phyloP scores from a whole-genome alignment of 2,329 filamentous ascomycete genomes.

The Neonectria hederae region DNA sequence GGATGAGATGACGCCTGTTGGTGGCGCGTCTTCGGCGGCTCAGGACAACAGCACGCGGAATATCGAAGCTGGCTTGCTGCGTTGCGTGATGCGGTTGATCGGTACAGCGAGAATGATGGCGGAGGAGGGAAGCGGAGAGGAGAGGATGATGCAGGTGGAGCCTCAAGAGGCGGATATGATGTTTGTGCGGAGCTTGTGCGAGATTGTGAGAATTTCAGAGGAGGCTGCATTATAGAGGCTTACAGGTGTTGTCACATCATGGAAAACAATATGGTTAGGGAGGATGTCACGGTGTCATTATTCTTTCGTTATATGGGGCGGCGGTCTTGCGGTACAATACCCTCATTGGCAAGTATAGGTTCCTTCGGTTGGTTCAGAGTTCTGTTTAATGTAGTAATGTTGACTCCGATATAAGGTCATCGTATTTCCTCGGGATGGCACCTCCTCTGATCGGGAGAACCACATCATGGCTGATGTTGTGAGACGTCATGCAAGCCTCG shows the following conservation, averaged over 20 bases:
- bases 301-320: conserved; percentile 12
- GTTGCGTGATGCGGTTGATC: conserved; percentile 62
- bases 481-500: background rate
- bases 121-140: conserved; percentile 42
- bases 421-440: background rate
- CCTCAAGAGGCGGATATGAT: conserved; percentile 48
- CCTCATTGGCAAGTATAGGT: conserved; percentile 33
- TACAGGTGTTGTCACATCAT: background rate
- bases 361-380: conserved; percentile 15
- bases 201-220: conserved; percentile 53
- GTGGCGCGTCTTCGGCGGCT: conserved; percentile 25
- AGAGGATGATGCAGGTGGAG: conserved; percentile 44
- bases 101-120: conserved; percentile 56
- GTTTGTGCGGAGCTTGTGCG: conserved; percentile 53
- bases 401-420: conserved; percentile 21
- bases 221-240: conserved; percentile 36
- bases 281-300: conserved; percentile 13
- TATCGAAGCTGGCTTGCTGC: conserved; percentile 59
- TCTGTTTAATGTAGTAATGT: conserved; percentile 32
- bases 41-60: conserved; percentile 52
- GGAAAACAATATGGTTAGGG: conserved; percentile 2
- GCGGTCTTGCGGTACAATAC: conserved; percentile 36
- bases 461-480: background rate
- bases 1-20: conserved; percentile 38
- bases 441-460: background rate